Conservation (phyloP, 345 rosid species). For the Bruguiera sexangula region DNA sequence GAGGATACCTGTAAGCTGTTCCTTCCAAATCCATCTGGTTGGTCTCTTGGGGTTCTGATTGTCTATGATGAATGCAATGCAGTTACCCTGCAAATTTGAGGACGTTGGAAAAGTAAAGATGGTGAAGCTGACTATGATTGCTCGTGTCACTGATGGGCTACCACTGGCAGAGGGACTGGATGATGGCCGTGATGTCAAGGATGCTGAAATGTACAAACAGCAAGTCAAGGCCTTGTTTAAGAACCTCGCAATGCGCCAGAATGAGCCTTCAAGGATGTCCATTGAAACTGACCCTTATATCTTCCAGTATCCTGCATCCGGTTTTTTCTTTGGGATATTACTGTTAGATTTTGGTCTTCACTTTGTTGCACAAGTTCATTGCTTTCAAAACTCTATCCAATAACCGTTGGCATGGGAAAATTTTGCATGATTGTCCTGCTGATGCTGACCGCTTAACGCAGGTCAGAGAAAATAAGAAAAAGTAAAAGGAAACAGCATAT, state of each 20-base stretch:
- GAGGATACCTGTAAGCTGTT: background rate
- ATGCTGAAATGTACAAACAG: constrained; percentile 92
- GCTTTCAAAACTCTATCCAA: no score
- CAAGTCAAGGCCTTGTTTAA: constrained; percentile 94
- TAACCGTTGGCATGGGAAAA: no score
- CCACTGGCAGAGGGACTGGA: constrained; percentile 95
- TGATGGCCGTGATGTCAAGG: constrained; percentile 87
- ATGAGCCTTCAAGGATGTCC: constrained; percentile 94
- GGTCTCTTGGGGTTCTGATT: constrained; percentile 9
- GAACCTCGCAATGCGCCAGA: constrained; percentile 84
- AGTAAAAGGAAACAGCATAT: no score
- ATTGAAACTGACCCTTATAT: constrained; percentile 84
- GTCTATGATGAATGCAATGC: constrained; percentile 20
- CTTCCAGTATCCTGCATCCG: constrained; percentile 81
- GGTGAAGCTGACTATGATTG: constrained; percentile 99
- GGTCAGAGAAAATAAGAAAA: no score
- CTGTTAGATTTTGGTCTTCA: no score
- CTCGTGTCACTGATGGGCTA: constrained; percentile 97
- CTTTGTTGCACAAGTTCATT: no score
- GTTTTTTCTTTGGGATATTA: background rate
- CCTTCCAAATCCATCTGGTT: constrained; percentile 1
- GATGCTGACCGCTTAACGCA: no score
- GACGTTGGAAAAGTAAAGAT: constrained; percentile 41
- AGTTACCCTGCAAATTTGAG: constrained; percentile 37
- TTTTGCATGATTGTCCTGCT: no score